Conservation (phyloP, 1,284 basidiomycete species). For the Sanghuangporus baumii region DNA sequence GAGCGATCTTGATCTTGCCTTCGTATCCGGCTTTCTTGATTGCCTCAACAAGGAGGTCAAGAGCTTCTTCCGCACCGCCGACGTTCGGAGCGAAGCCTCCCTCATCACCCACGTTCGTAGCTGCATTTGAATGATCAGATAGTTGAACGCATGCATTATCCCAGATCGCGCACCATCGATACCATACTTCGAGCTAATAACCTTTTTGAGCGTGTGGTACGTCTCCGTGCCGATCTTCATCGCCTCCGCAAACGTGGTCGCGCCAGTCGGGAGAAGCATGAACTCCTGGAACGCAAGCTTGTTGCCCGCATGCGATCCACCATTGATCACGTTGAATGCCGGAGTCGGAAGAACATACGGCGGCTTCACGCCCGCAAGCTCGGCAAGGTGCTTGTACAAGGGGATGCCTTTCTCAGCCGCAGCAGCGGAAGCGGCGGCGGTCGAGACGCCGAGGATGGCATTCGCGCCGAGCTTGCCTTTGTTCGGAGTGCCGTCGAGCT, state of each 20-base stretch:
- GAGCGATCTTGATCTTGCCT: conserved; percentile 97
- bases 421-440: conserved; percentile 91
- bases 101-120: conserved; percentile 99
- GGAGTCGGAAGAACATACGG: conserved; percentile 91
- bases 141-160: not conserved
- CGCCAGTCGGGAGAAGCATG: conserved; percentile 98
- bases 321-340: conserved; percentile 99
- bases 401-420: conserved; percentile 93
- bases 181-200: conserved; percentile 98
- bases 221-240: conserved; percentile 99
- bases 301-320: conserved; percentile 99
- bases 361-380: conserved; percentile 89
- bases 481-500: conserved; percentile 96
- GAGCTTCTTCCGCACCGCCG: conserved; percentile 92
- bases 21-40: conserved; percentile 98
- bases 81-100: conserved; percentile 99
- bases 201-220: conserved; percentile 98
- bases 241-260: conserved; percentile 88
- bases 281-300: conserved; percentile 99
- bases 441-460: conserved; percentile 98
- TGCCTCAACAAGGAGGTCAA: conserved; percentile 93
- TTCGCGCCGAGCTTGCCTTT: conserved; percentile 99
- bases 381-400: conserved; percentile 95
- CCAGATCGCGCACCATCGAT: conserved; percentile 74
- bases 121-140: conserved; percentile 34